Conservation (phyloP, 2,329 filamentous ascomycete genomes). For the Sclerotinia glacialis region DNA sequence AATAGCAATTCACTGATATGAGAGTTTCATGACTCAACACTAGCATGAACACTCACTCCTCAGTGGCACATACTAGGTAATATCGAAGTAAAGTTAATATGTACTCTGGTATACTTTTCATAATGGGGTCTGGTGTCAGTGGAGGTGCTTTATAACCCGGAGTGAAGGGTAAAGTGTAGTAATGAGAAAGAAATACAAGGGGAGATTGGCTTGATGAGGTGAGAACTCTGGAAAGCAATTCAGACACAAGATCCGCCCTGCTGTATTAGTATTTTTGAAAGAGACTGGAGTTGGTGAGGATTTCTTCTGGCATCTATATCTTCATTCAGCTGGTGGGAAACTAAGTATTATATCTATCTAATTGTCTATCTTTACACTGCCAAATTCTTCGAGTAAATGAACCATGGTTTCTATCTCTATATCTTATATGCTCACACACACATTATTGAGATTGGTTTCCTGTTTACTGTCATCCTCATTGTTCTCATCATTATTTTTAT, state of each 20-base stretch:
- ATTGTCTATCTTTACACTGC: neutral
- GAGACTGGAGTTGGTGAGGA: too few species aligned
- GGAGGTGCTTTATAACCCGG: neutral
- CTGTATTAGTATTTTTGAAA: neutral
- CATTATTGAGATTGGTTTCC: neutral
- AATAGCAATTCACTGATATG: slow-evolving; percentile 49
- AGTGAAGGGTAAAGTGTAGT: neutral
- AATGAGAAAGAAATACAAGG: neutral
- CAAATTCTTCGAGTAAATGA: neutral
- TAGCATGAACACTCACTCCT: slow-evolving; percentile 31
- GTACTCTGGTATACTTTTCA: neutral
- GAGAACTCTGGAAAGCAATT: neutral
- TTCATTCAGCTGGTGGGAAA: neutral
- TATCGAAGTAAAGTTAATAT: neutral
- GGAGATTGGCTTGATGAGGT: neutral
- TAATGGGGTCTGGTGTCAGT: neutral
- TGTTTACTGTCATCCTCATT: neutral
- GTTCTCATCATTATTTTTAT: too few species aligned
- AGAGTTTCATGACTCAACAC: slow-evolving; percentile 38
- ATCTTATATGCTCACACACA: neutral
- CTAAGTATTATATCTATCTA: neutral
- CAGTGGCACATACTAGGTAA: slow-evolving; percentile 24
- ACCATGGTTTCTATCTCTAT: neutral
- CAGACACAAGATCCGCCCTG: neutral
- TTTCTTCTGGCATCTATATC: neutral